These are phyloP conservation scores for Penicillium coffeae DNA, from an alignment of 495 filamentous ascomycete genomes.

Conservation along the genomic window DNA sequence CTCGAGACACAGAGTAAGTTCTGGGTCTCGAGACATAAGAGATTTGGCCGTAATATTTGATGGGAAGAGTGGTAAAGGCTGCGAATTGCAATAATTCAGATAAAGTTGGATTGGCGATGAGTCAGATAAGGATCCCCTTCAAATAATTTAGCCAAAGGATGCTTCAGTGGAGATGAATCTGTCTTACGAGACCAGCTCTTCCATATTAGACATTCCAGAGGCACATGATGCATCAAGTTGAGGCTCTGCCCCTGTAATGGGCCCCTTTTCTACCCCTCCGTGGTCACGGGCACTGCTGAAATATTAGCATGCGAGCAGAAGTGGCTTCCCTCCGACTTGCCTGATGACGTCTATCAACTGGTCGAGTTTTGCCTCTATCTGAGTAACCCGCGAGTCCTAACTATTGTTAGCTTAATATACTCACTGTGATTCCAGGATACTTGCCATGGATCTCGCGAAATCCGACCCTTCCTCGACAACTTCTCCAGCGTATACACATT, in stretches of 20 bases:
- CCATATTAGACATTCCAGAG: no score
- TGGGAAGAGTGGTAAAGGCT: constrained; percentile 39
- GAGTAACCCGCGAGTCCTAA: constrained; percentile 36
- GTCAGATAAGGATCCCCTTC: constrained; percentile 1
- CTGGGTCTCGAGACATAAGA: constrained; percentile 24
- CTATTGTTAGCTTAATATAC: neutral
- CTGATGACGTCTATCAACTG: constrained; percentile 26
- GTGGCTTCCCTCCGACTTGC: constrained; percentile 7
- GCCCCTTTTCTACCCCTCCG: neutral
- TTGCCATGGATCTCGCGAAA: constrained; percentile 17
- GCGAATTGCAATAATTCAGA: constrained; percentile 10
- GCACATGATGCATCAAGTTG: neutral
- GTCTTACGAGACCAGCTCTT: no score
- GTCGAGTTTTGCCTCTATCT: constrained; percentile 35
- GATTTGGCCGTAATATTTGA: constrained; percentile 17
- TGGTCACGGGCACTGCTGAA: neutral
- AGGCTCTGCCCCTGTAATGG: neutral
- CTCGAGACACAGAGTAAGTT: constrained; percentile 35
- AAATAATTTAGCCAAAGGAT: neutral
- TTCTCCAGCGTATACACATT: constrained; percentile 35
- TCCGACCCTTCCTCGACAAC: constrained; percentile 16
- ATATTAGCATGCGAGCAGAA: neutral
- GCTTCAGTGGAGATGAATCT: no score
- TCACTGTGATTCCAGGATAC: neutral
- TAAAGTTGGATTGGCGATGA: neutral